These are phyloP conservation scores for Flaveria trinervia DNA, from an alignment of 129 eudicot genomes.

Conservation along the genomic window DNA sequence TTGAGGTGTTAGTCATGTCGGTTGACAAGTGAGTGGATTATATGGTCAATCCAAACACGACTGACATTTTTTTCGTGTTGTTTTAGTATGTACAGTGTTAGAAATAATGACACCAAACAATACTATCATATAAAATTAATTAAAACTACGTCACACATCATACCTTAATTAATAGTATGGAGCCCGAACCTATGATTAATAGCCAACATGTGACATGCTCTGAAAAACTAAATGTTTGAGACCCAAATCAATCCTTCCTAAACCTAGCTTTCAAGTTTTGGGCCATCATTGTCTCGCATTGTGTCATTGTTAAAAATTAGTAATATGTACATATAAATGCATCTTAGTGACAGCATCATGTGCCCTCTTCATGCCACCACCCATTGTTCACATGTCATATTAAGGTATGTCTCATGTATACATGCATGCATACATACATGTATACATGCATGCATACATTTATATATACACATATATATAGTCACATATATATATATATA, in stretches of 20 bases:
- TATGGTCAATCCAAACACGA: too few relatives aligned
- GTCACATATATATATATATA: neutral
- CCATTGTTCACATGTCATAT: constrained; percentile 44
- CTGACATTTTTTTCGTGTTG: too few relatives aligned
- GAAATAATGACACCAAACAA: neutral
- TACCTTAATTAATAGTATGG: constrained; percentile 28
- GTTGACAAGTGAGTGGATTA: too few relatives aligned
- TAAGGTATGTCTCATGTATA: constrained; percentile 25
- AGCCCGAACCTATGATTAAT: constrained; percentile 35
- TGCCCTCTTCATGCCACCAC: constrained; percentile 35
- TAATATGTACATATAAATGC: constrained; percentile 40
- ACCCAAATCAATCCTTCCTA: constrained; percentile 32
- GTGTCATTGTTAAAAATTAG: constrained; percentile 42
- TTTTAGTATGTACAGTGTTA: too few relatives aligned
- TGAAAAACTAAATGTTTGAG: constrained; percentile 34
- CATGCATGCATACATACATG: neutral
- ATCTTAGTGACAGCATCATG: constrained; percentile 42
- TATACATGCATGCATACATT: neutral
- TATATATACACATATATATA: neutral
- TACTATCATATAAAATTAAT: neutral
- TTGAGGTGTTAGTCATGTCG: too few relatives aligned
- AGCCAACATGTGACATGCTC: constrained; percentile 55
- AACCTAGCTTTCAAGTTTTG: constrained; percentile 43
- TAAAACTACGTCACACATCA: constrained; percentile 12
- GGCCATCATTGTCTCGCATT: constrained; percentile 48